phyloP scores from a whole-genome alignment of 129 eudicot genomes.

The Kitagawia praeruptora region DNA sequence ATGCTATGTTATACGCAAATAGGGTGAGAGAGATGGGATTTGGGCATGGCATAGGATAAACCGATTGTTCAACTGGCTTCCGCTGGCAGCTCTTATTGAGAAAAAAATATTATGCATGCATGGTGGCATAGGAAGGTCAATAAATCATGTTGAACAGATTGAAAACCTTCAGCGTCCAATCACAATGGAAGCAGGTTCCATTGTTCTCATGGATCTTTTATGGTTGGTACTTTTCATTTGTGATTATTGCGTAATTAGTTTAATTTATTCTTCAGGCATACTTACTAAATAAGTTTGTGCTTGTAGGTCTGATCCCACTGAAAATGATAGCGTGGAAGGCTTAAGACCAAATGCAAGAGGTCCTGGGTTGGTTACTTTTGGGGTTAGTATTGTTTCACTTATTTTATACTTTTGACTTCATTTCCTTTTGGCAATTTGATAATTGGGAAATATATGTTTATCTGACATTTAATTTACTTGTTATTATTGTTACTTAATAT shows the following conservation, averaged over 20 bases:
- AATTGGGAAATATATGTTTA: background rate
- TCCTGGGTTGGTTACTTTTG: constrained; percentile 96
- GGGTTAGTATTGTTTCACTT: constrained; percentile 50
- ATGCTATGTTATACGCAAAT: constrained; percentile 13
- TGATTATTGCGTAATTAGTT: background rate
- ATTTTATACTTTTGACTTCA: background rate
- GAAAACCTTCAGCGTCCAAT: constrained; percentile 86
- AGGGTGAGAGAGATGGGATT: constrained; percentile 99
- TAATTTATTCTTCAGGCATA: background rate
- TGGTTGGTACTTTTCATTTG: constrained; percentile 40
- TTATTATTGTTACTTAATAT: background rate
- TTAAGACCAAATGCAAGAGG: constrained; percentile 97
- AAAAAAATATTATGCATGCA: constrained; percentile 97
- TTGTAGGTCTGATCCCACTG: constrained; percentile 98
- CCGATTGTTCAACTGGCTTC: constrained; percentile 89
- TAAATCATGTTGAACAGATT: constrained; percentile 81
- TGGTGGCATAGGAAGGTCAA: constrained; percentile 98
- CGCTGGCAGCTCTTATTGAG: constrained; percentile 89
- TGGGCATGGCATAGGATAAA: constrained; percentile 97
- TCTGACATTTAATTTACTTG: background rate
- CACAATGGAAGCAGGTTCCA: constrained; percentile 95
- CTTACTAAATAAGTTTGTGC: background rate
- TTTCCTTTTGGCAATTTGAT: background rate
- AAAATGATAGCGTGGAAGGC: constrained; percentile 97
- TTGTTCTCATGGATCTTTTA: constrained; percentile 89